Conservation (phyloP, 345 rosid species). For the Salix purpurea region DNA sequence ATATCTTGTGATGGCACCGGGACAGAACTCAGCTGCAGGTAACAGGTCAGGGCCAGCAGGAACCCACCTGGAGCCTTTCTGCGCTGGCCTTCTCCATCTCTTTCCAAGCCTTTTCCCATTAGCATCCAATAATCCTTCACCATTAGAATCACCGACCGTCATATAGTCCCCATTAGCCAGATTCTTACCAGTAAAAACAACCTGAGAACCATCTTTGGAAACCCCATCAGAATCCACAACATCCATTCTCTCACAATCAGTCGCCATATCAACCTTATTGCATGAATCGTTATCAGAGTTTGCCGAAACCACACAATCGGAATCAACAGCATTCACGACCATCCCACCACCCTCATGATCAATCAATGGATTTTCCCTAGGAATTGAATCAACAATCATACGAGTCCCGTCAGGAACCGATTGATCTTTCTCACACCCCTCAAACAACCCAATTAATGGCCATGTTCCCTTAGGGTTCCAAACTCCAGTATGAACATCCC, state of each 20-base stretch:
- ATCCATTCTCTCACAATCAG: too few relatives aligned
- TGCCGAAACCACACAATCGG: too few relatives aligned
- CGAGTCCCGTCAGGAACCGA: too few relatives aligned
- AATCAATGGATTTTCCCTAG: too few relatives aligned
- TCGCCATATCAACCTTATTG: too few relatives aligned
- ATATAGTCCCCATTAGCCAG: background rate
- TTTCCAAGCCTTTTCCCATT: background rate
- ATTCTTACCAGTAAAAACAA: background rate
- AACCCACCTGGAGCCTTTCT: background rate
- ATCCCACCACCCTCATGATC: too few relatives aligned
- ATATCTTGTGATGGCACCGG: background rate
- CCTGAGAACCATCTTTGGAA: too few relatives aligned
- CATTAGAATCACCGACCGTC: background rate
- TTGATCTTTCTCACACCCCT: background rate
- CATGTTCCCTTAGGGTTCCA: conserved; percentile 8
- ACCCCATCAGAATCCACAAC: too few relatives aligned
- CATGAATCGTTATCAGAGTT: too few relatives aligned
- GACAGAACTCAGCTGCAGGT: conserved; percentile 1
- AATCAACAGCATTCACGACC: too few relatives aligned
- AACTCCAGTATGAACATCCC: background rate
- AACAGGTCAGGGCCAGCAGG: conserved; percentile 1
- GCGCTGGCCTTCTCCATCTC: background rate
- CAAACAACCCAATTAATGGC: conserved; percentile 2
- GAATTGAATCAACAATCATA: too few relatives aligned
- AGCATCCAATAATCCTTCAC: background rate